Evolutionary conservation across 345 rosid genomes (phyloP).

Genomic region (Hibiscus syriacus): DNA sequence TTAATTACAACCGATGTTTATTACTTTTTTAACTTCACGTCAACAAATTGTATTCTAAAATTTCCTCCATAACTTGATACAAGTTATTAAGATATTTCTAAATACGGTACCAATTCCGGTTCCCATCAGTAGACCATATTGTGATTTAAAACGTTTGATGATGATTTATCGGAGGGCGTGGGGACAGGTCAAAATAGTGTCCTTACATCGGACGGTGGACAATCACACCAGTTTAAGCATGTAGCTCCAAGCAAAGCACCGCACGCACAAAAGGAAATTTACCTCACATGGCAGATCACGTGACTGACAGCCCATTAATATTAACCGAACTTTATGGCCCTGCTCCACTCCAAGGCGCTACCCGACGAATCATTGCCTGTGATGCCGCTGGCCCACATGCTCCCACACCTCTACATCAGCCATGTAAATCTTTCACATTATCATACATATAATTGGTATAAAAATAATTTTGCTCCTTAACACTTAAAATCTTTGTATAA

Average conservation of each 20-base stretch:
- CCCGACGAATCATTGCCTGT: conserved; percentile 23
- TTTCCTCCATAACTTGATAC: too few species aligned
- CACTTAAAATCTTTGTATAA: too few species aligned
- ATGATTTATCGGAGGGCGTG: neutral
- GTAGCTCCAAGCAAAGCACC: neutral
- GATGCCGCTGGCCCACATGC: conserved; percentile 26
- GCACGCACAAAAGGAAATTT: neutral
- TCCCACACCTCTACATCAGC: conserved; percentile 21
- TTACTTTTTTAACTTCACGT: too few species aligned
- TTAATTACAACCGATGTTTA: too few species aligned
- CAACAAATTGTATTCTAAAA: too few species aligned
- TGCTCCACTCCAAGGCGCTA: conserved; percentile 24
- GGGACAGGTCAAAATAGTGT: neutral
- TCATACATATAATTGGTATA: too few species aligned
- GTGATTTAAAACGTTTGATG: neutral
- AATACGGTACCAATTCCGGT: neutral
- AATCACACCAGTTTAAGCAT: neutral
- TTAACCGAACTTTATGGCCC: conserved; percentile 18
- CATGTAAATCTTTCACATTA: neutral
- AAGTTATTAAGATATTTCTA: too few species aligned
- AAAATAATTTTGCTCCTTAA: too few species aligned
- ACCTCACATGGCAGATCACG: conserved; percentile 21
- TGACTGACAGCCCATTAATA: conserved; percentile 17
- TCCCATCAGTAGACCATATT: neutral
- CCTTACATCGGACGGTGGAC: neutral